Base-by-base conservation (phyloP, 768 basidiomycete genomes). In the Boletus eberwhitei region DNA sequence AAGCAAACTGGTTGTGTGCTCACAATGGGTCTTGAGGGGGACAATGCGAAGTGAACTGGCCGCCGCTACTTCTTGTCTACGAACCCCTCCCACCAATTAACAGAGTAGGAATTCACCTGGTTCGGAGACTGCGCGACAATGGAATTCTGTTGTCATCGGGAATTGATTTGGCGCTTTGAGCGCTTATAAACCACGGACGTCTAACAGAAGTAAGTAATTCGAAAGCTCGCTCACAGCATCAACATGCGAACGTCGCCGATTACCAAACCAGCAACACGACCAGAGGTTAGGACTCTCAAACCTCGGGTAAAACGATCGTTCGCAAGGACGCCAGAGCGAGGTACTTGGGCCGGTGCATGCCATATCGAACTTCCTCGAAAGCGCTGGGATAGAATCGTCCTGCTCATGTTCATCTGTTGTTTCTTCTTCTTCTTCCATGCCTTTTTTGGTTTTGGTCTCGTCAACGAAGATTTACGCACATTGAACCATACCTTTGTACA, bases 351-450 rank as follows among this genome's bases (percentile, higher is more conserved):
- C 8, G 51, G 14, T 24, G n/a, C 17, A 29, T 16, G 41, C 24
- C 12, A 45, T 19, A 19, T 55, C 37, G 38, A 50, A 34, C 50
- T 38, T 37, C 55, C 65, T 45, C 55, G 54, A 42, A 46, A 40
- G 8, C 48, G 44, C 31, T 64, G 63, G 63, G 65, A 68, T n/a
- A 59, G 53, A 36, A 37, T 62, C 52, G 40, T 70, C 50, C 37
- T 68, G 29, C 14, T 60, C 52, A 37, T 61, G 55, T 71, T 69
- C 58, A 49, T 21, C 40, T 70, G 56, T 36, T 65, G 59, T 41
- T 41, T 65, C 37, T 48, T 70, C 34, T 35, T 29, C 48, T 71
- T 69, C 55, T 39, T 70, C 46, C 63, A 44, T 22, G 65, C 70
- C 50, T 36, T 69, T 32, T 34, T 66, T 24, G 68, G 70, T 40